Conservation (phyloP, 108 stramenopile species). For the Cyclotella cryptica region DNA sequence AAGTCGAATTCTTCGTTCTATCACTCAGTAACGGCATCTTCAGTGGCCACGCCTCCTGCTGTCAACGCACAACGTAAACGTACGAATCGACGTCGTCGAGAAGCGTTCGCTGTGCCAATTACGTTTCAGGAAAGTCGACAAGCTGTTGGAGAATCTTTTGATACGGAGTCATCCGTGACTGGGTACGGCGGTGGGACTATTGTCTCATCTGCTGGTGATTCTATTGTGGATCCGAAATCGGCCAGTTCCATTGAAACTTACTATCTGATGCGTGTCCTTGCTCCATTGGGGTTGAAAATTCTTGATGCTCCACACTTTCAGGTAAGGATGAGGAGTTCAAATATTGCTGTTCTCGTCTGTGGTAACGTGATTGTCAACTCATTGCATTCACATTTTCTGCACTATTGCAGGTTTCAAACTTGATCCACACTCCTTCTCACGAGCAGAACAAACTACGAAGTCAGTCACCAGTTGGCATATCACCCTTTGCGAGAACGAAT, state of each 20-base stretch:
- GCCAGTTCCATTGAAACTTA: constrained; percentile 34
- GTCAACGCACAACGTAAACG: constrained; percentile 52
- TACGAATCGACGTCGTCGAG: constrained; percentile 56
- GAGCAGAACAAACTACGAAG: constrained; percentile 10
- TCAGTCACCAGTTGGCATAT: constrained; percentile 43
- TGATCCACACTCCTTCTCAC: constrained; percentile 67
- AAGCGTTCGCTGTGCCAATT: constrained; percentile 15
- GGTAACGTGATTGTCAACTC: neutral
- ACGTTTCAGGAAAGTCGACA: constrained; percentile 18
- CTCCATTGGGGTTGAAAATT: constrained; percentile 83
- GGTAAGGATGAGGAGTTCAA: constrained; percentile 8
- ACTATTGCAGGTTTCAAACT: constrained; percentile 41
- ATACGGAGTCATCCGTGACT: constrained; percentile 27
- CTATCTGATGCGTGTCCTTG: constrained; percentile 80
- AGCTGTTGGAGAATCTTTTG: constrained; percentile 41
- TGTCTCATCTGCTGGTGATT: constrained; percentile 26
- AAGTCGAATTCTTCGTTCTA: constrained; percentile 33
- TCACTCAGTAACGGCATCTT: constrained; percentile 40
- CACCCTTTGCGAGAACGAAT: constrained; percentile 58
- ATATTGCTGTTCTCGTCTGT: neutral
- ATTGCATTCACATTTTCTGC: constrained; percentile 1
- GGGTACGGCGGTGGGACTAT: constrained; percentile 21
- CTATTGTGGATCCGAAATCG: constrained; percentile 15
- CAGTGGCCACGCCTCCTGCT: constrained; percentile 53
- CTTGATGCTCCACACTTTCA: constrained; percentile 90